A percentile compares a stretch with the other conserved stretches of the same genome.
Evolutionary conservation across 345 rosid genomes (phyloP).

Genomic region (Geranium rotundifolium): DNA sequence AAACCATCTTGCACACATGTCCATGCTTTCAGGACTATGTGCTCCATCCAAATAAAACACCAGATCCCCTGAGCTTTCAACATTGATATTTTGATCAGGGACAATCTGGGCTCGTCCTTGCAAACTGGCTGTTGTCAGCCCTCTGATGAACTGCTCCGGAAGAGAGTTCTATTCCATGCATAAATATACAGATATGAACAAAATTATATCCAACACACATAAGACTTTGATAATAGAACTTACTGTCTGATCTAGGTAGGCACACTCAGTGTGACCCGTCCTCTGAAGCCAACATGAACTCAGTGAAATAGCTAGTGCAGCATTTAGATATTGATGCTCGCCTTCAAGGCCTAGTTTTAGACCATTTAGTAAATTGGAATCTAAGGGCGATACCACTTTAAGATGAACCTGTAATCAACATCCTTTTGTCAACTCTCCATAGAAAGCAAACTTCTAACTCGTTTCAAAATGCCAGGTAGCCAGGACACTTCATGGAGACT

Average conservation of each 20-base stretch:
- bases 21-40: constrained; percentile 97
- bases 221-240: constrained; percentile 6
- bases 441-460: neutral
- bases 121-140: constrained; percentile 65
- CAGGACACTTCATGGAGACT: no score
- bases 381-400: constrained; percentile 51
- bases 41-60: constrained; percentile 93
- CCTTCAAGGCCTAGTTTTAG: constrained; percentile 82
- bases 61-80: constrained; percentile 45
- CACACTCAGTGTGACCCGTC: constrained; percentile 48
- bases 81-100: constrained; percentile 38
- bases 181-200: constrained; percentile 7
- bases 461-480: no score
- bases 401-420: constrained; percentile 55
- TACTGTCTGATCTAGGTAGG: constrained; percentile 44
- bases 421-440: constrained; percentile 1
- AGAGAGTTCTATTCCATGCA: constrained; percentile 40
- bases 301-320: constrained; percentile 79
- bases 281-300: constrained; percentile 71
- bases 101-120: constrained; percentile 96
- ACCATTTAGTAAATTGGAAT: constrained; percentile 46
- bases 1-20: constrained; percentile 77
- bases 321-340: constrained; percentile 84
- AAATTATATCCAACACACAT: constrained; percentile 1
- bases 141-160: constrained; percentile 77